phyloP scores from a whole-genome alignment of 2,329 filamentous ascomycete species.

The Xylariales sp. region DNA sequence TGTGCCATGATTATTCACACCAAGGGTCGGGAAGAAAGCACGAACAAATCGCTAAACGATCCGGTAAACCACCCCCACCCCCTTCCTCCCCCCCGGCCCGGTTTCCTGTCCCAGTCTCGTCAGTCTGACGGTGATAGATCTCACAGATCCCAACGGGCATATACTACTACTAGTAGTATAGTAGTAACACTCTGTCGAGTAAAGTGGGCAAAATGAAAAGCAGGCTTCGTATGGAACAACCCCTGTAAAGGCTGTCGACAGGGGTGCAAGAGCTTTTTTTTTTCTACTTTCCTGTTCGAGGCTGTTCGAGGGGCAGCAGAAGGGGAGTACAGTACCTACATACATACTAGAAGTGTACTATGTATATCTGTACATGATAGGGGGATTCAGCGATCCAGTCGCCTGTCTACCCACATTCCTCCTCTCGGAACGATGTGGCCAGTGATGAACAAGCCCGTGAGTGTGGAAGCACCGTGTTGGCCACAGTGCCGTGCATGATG shows the following conservation, averaged over 20 bases:
- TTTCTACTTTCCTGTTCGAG: conserved; percentile 34
- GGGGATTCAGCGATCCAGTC: conserved; percentile 26
- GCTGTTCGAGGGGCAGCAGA: no score
- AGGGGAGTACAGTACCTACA: conserved; percentile 4
- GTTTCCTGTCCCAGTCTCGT: conserved; percentile 4
- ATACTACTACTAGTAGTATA: background rate
- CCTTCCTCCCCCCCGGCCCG: background rate
- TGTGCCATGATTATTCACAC: conserved; percentile 18
- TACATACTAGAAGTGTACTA: no score
- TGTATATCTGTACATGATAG: conserved; percentile 27
- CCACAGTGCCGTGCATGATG: conserved; percentile 30
- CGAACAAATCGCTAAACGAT: conserved; percentile 25
- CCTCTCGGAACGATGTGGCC: conserved; percentile 29
- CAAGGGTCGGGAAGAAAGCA: conserved; percentile 21
- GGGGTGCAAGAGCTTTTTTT: conserved; percentile 25
- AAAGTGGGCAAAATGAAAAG: conserved; percentile 32
- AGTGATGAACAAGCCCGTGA: conserved; percentile 29
- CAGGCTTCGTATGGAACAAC: conserved; percentile 33
- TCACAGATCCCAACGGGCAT: conserved; percentile 24
- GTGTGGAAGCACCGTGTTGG: conserved; percentile 35
- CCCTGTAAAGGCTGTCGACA: conserved; percentile 11
- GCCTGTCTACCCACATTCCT: conserved; percentile 17
- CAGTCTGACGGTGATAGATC: conserved; percentile 29
- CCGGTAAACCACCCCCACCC: background rate
- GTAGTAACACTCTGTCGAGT: background rate